These are phyloP conservation scores for Plasmodium yoelii DNA, from an alignment of 169 alveolate genomes.

Conservation along the genomic window DNA sequence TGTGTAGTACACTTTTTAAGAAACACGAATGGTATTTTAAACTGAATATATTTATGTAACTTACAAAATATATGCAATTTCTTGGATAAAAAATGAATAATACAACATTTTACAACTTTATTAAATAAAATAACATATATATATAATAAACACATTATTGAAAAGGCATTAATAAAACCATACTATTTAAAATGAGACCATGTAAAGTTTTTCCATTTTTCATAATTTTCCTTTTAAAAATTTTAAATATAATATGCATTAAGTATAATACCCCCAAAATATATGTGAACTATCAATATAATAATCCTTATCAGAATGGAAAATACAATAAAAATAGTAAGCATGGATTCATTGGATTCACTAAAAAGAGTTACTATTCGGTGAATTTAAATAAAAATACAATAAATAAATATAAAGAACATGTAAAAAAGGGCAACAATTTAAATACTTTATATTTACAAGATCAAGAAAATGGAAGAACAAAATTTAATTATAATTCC, in stretches of 20 bases:
- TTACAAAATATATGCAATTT: no score
- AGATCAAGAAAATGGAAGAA: slow-evolving; percentile 38
- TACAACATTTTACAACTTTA: no score
- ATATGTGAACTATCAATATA: slow-evolving; percentile 16
- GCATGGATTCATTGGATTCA: slow-evolving; percentile 56
- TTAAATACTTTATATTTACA: slow-evolving; percentile 38
- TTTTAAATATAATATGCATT: slow-evolving; percentile 53
- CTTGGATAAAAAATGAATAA: no score
- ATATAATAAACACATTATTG: background rate
- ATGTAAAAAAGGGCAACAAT: slow-evolving; percentile 34
- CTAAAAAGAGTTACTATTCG: slow-evolving; percentile 28
- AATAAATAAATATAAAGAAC: slow-evolving; percentile 22
- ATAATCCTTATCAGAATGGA: background rate
- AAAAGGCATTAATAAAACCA: slow-evolving; percentile 8
- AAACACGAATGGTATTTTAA: no score
- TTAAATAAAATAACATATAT: no score
- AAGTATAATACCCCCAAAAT: slow-evolving; percentile 9
- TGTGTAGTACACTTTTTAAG: no score
- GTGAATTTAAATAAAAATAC: slow-evolving; percentile 37
- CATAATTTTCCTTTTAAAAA: slow-evolving; percentile 11
- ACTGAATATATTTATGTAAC: no score
- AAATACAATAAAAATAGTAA: slow-evolving; percentile 8
- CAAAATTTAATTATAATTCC: slow-evolving; percentile 23
- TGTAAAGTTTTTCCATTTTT: slow-evolving; percentile 10
- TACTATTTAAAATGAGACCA: slow-evolving; percentile 28